Evolutionary conservation across 345 rosid genomes (phyloP).

Genomic region (Boechera divaricarpa): DNA sequence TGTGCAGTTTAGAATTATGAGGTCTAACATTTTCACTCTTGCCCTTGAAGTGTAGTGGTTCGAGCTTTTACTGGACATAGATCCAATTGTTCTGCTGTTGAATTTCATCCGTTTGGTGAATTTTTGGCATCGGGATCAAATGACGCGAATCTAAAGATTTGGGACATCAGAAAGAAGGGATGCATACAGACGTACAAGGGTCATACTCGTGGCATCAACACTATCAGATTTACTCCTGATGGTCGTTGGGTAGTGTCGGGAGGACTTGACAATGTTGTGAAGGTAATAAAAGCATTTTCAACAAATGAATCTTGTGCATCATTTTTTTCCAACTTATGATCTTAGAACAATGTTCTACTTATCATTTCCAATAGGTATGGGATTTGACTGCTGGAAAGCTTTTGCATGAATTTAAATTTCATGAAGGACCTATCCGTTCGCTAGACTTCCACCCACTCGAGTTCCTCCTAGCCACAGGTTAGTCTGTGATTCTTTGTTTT

Average conservation of each 20-base stretch:
- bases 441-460: constrained; percentile 97
- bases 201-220: constrained; percentile 75
- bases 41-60: constrained; percentile 98
- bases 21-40: constrained; percentile 55
- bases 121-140: constrained; percentile 94
- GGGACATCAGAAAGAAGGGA: constrained; percentile 98
- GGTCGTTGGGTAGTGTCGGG: constrained; percentile 99
- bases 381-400: constrained; percentile 99
- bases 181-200: constrained; percentile 97
- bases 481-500: constrained; percentile 34
- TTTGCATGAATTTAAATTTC: constrained; percentile 92
- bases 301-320: constrained; percentile 10
- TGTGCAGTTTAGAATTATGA: constrained; percentile 23
- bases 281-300: constrained; percentile 56
- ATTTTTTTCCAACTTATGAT: constrained; percentile 9
- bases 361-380: constrained; percentile 41
- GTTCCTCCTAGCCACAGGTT: constrained; percentile 95
- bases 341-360: background rate
- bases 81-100: constrained; percentile 87
- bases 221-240: constrained; percentile 90
- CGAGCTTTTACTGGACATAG: constrained; percentile 97
- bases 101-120: constrained; percentile 98
- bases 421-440: constrained; percentile 83
- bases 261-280: constrained; percentile 88
- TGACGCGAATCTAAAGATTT: constrained; percentile 79